Base-by-base conservation (phyloP, 441 rosid genomes). In the Gossypium lobatum region DNA sequence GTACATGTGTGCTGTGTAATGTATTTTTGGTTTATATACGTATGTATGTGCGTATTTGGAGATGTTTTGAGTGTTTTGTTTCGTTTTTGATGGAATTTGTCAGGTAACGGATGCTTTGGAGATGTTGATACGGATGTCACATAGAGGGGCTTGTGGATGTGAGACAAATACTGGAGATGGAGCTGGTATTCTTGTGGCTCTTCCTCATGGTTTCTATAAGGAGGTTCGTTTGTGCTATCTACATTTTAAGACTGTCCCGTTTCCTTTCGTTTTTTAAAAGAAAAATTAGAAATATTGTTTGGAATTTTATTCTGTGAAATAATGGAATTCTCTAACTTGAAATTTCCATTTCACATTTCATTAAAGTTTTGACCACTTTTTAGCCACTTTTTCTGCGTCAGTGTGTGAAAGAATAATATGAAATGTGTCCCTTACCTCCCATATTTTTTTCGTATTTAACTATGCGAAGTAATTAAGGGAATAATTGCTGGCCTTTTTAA, bases 81-180 rank as follows among this genome's bases (percentile, higher is more conserved):
- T 7, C 28, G 20, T 17, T 18, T 8, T 66, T 21, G 11, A 54
- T 17, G 39, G 46, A 70, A 28, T 67, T 73, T 21, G 50, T 4
- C 21, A 96, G 99, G 83, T 96, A 72, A 81, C 92, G 54, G 99
- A 96, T 88, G 95, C 98, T 37, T 21, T 96, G 84, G 98, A 96
- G 86, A 96, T 96, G 99, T 80, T 96, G 88, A 68, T 90, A 42
- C 84, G 99, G 73, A 96, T 96, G 99, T 1, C 97, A n/a, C 99
- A 96, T 73, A 89, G 98, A 80, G 99, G 99, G 9, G 99, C 99
- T 65, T 96, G 99, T 78, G 99, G 99, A 1, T 96, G 98, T 72
- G 99, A 96, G 77, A 79, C 93, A 26, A 96, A 96, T 76, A 96
- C 98, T 13, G 99, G 99, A 4, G 99, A 96, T 63, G 99, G 99